Evolutionary conservation across 225 moss, liverwort and hornwort species (phyloP).

Genomic region (Ulota crispa): DNA sequence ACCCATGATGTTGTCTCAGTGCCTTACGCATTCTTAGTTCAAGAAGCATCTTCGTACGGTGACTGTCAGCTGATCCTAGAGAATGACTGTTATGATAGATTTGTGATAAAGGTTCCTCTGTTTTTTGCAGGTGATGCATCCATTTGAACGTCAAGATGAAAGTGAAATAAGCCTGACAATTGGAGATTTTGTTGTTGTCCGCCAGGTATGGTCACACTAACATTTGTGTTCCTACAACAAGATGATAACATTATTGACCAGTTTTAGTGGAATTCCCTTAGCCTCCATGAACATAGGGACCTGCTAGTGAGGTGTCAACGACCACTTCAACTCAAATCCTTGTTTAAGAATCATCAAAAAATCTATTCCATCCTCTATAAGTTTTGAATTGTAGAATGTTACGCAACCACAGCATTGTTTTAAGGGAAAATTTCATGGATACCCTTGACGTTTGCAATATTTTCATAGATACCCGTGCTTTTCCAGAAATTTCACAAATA

Average conservation of each 20-base stretch:
- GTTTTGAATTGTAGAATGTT: background rate
- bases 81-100: background rate
- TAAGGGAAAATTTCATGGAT: too few relatives aligned
- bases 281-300: background rate
- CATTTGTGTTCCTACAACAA: background rate
- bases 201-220: slow-evolving; percentile 37
- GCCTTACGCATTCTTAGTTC: background rate
- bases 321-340: background rate
- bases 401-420: background rate
- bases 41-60: background rate
- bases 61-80: background rate
- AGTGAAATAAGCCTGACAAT: slow-evolving; percentile 41
- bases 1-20: background rate
- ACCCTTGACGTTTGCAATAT: too few relatives aligned
- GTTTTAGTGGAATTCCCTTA: too few relatives aligned
- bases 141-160: slow-evolving; percentile 41
- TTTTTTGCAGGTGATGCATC: slow-evolving; percentile 46
- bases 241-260: too few relatives aligned
- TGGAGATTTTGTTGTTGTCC: slow-evolving; percentile 61
- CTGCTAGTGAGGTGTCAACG: background rate
- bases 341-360: background rate
- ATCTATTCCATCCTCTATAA: background rate
- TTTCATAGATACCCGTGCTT: too few relatives aligned
- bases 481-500: too few relatives aligned
- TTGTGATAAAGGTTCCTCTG: background rate